These are phyloP conservation scores for Tirmania nivea DNA, from an alignment of 495 filamentous ascomycete genomes.

Conservation along the genomic window DNA sequence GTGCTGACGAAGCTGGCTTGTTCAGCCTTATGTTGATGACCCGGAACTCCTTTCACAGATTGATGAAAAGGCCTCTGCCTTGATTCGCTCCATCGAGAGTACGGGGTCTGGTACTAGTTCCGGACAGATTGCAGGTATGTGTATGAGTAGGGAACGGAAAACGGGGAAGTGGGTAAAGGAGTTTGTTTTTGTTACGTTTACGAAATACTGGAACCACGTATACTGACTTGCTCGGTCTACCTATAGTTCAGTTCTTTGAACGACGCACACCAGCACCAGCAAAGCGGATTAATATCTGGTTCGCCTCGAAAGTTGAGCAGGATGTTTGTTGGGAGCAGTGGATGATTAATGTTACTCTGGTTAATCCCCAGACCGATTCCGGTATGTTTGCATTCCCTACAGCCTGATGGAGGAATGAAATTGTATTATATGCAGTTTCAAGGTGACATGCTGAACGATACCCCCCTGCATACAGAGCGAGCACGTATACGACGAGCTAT, in stretches of 20 bases:
- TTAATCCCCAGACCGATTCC: constrained; percentile 66
- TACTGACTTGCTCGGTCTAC: neutral
- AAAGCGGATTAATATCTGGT: constrained; percentile 29
- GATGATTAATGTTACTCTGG: constrained; percentile 77
- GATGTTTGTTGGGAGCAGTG: constrained; percentile 95
- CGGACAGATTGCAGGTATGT: constrained; percentile 22
- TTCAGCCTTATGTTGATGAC: constrained; percentile 57
- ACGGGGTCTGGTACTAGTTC: constrained; percentile 27
- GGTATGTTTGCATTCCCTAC: constrained; percentile 32
- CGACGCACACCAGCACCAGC: constrained; percentile 54
- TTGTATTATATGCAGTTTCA: neutral
- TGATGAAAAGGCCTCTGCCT: constrained; percentile 55
- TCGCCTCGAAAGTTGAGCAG: constrained; percentile 55
- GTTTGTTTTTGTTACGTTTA: too few species aligned
- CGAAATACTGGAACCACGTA: too few species aligned
- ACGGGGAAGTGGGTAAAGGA: constrained; percentile 18
- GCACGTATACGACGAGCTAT: constrained; percentile 72
- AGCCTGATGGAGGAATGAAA: too few species aligned
- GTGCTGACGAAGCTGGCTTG: neutral
- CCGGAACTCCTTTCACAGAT: constrained; percentile 79
- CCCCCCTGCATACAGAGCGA: constrained; percentile 35
- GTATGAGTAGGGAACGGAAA: neutral
- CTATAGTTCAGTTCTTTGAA: constrained; percentile 79
- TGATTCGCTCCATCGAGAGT: constrained; percentile 35
- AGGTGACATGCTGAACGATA: neutral